Evolutionary conservation across 192 early-diverging fungal species (phyloP).

Genomic region (Allomyces macrogynus): DNA sequence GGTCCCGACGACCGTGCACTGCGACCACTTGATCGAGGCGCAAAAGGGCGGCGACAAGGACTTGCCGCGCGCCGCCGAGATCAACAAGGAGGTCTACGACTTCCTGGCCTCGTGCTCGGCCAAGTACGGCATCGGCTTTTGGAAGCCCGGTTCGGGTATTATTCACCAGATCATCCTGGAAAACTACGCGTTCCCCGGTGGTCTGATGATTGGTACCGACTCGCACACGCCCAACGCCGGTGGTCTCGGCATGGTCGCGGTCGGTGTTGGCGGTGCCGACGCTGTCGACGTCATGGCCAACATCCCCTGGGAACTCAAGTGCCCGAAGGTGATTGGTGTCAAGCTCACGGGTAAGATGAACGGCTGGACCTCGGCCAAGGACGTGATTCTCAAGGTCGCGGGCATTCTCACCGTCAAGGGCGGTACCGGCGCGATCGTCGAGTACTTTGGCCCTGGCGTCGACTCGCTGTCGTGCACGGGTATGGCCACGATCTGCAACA

Average conservation of each 20-base stretch:
- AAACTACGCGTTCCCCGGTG: slow-evolving; percentile 93
- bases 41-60: slow-evolving; percentile 65
- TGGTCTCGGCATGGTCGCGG: slow-evolving; percentile 86
- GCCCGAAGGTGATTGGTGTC: slow-evolving; percentile 86
- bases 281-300: slow-evolving; percentile 98
- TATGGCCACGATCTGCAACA: slow-evolving; percentile 98
- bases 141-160: slow-evolving; percentile 82
- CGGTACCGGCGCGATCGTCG: slow-evolving; percentile 88
- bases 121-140: slow-evolving; percentile 92
- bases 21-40: slow-evolving; percentile 94
- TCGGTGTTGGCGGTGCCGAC: slow-evolving; percentile 95
- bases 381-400: slow-evolving; percentile 85
- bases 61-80: slow-evolving; percentile 57
- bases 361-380: slow-evolving; percentile 88
- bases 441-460: slow-evolving; percentile 92
- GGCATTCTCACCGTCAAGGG: slow-evolving; percentile 93
- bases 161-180: slow-evolving; percentile 96
- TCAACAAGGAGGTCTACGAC: slow-evolving; percentile 86
- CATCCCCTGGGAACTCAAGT: slow-evolving; percentile 98
- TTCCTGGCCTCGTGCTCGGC: slow-evolving; percentile 64
- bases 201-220: slow-evolving; percentile 92
- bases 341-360: slow-evolving; percentile 64
- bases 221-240: slow-evolving; percentile 97
- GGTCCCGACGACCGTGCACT: slow-evolving; percentile 84
- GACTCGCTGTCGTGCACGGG: slow-evolving; percentile 88